Conservation (phyloP, 2,329 filamentous ascomycete genomes). For the Neopestalotiopsis clavispora region DNA sequence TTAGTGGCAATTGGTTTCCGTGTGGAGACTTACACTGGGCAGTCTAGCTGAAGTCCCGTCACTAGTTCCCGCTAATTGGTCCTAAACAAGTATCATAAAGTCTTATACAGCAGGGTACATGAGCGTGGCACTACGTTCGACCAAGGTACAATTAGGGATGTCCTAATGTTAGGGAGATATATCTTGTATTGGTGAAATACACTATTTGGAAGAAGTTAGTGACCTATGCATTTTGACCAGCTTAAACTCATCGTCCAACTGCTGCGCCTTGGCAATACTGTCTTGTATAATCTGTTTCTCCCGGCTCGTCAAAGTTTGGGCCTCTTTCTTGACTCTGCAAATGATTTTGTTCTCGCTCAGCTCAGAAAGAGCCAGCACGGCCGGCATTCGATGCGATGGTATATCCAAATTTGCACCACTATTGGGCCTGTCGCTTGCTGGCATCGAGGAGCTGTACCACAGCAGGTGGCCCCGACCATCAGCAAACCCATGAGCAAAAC, state of each 20-base stretch:
- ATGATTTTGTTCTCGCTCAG: background rate
- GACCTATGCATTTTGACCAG: constrained; percentile 2
- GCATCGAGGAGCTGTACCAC: background rate
- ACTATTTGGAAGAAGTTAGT: background rate
- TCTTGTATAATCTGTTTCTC: background rate
- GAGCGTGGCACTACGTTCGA: no score
- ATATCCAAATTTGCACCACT: background rate
- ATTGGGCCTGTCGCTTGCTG: background rate
- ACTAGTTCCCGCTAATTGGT: no score
- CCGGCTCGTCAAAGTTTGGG: background rate
- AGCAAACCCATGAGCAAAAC: background rate
- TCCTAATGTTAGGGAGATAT: no score
- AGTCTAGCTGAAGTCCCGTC: no score
- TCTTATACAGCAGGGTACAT: no score
- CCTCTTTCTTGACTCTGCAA: background rate
- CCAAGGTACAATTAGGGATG: no score
- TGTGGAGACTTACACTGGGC: no score
- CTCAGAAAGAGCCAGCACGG: background rate
- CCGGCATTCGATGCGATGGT: constrained; percentile 2
- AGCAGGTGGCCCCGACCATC: background rate
- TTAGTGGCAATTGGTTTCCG: no score
- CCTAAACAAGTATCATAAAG: no score
- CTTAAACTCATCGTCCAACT: constrained; percentile 1
- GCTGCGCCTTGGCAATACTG: background rate
- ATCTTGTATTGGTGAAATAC: background rate